Conservation (phyloP, 2,329 filamentous ascomycete genomes). For the Aspergillus brasiliensis region DNA sequence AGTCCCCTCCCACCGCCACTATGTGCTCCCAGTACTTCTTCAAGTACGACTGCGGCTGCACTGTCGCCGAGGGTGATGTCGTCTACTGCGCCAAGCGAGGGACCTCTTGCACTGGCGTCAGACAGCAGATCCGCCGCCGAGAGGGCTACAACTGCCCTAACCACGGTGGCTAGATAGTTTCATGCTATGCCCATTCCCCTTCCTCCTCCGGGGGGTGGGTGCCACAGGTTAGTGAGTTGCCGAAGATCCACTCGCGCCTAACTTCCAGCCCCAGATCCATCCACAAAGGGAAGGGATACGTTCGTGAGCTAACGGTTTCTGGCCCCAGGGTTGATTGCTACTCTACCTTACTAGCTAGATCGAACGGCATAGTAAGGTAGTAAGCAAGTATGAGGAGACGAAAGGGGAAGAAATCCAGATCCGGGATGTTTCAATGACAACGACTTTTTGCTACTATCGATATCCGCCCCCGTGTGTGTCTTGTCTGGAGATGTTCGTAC, state of each 20-base stretch:
- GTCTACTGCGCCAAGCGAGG: constrained; percentile 39
- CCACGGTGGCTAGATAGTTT: constrained; percentile 27
- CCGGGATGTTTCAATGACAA: too few relatives aligned
- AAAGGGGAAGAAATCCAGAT: too few relatives aligned
- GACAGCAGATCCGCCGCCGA: constrained; percentile 35
- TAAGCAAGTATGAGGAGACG: too few relatives aligned
- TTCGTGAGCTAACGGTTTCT: not conserved
- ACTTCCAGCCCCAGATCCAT: not conserved
- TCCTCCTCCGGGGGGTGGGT: not conserved
- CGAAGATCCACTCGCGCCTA: not conserved
- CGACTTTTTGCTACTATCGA: too few relatives aligned
- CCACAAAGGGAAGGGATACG: not conserved
- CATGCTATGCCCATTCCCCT: not conserved
- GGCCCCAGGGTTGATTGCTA: not conserved
- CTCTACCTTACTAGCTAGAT: not conserved
- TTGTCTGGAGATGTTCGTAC: too few relatives aligned
- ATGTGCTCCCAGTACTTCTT: constrained; percentile 44
- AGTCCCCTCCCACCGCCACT: constrained; percentile 10
- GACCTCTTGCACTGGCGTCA: constrained; percentile 34
- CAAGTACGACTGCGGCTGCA: constrained; percentile 42
- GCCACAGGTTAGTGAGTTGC: not conserved
- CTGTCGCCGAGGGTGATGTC: constrained; percentile 34
- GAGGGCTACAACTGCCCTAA: constrained; percentile 37
- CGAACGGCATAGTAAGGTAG: too few relatives aligned
- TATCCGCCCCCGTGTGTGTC: too few relatives aligned